Conservation (phyloP, 2,329 filamentous ascomycete genomes). For the Penicillium sp. region DNA sequence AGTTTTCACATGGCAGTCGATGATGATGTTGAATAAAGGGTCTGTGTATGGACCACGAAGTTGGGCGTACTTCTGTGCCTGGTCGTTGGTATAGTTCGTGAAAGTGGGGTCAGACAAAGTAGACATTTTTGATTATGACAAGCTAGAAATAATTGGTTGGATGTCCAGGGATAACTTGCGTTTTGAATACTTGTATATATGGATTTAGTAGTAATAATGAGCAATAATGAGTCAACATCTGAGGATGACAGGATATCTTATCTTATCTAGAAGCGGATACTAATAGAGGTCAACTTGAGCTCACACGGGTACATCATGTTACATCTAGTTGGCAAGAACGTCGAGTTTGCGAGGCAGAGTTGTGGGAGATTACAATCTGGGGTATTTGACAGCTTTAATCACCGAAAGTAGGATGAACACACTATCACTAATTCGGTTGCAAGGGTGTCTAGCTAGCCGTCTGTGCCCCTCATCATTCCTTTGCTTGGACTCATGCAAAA, state of each 20-base stretch:
- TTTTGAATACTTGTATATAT: neutral
- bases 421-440: too few species aligned
- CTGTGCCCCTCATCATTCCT: too few species aligned
- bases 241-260: neutral
- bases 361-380: too few species aligned
- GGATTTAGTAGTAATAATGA: neutral
- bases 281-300: too few species aligned
- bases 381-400: too few species aligned
- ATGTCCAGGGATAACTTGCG: too few species aligned
- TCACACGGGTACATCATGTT: too few species aligned
- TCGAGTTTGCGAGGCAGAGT: too few species aligned
- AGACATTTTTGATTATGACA: neutral
- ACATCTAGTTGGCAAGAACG: too few species aligned
- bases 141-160: neutral
- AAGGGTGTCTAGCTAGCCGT: too few species aligned
- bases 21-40: constrained; percentile 49
- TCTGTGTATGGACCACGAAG: constrained; percentile 51
- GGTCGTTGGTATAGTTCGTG: constrained; percentile 19
- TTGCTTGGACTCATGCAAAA: too few species aligned
- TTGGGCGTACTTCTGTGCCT: constrained; percentile 40
- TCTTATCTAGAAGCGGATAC: neutral
- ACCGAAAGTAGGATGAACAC: too few species aligned
- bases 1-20: constrained; percentile 45
- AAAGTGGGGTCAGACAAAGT: constrained; percentile 19
- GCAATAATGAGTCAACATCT: neutral